Evolutionary conservation across 225 moss, liverwort and hornwort genomes (phyloP).

Genomic region (Thuidium tamariscinum): DNA sequence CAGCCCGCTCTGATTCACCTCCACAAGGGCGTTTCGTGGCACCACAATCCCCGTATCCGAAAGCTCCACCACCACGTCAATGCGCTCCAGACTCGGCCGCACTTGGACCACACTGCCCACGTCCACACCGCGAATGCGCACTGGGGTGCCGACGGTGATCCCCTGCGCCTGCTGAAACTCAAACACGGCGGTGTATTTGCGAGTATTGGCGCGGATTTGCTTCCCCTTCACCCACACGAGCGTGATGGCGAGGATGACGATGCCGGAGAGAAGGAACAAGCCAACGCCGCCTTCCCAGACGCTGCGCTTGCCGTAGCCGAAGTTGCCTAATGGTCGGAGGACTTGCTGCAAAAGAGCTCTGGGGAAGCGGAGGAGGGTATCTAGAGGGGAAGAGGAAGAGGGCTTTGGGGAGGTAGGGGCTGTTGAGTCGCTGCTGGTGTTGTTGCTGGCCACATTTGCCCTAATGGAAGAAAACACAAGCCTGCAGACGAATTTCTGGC

Average conservation of each 20-base stretch:
- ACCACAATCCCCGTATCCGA: conserved; percentile 70
- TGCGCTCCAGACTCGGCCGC: conserved; percentile 81
- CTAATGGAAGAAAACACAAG: conserved; percentile 18
- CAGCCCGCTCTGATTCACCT: conserved; percentile 91
- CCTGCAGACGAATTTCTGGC: background rate
- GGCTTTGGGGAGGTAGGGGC: conserved; percentile 12
- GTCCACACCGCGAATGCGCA: conserved; percentile 94
- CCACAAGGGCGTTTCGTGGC: conserved; percentile 88
- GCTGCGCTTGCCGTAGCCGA: conserved; percentile 89
- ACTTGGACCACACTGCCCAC: conserved; percentile 85
- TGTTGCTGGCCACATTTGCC: conserved; percentile 13
- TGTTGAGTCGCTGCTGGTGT: conserved; percentile 28
- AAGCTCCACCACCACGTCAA: conserved; percentile 82
- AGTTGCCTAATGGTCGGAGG: conserved; percentile 58
- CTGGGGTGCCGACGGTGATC: conserved; percentile 88
- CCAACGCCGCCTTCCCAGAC: conserved; percentile 98
- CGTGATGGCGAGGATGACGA: conserved; percentile 52
- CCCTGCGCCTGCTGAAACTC: conserved; percentile 94
- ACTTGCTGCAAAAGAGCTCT: conserved; percentile 52
- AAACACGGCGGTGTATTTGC: conserved; percentile 65
- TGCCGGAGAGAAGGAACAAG: conserved; percentile 64
- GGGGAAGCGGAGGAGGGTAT: conserved; percentile 18
- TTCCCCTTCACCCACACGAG: conserved; percentile 82
- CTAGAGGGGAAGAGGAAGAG: background rate
- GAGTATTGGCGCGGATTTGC: conserved; percentile 62